A percentile compares a stretch with the other conserved stretches of the same genome.
phyloP scores from a whole-genome alignment of 768 basidiomycete species.

The Kwoniella dejecticola region DNA sequence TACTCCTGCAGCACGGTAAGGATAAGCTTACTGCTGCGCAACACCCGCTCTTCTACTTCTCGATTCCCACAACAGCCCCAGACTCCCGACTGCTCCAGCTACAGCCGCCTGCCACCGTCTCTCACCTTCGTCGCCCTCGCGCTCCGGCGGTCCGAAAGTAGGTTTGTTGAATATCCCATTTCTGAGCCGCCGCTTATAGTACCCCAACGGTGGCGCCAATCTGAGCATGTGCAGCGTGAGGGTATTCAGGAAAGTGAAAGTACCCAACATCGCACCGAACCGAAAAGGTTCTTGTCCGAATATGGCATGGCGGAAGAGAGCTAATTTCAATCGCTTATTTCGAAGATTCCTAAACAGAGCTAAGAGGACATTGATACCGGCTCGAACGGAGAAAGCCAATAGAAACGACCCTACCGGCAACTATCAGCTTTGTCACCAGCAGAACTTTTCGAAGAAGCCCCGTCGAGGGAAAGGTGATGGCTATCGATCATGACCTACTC shows the following conservation, averaged over 20 bases:
- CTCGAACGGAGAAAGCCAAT: slow-evolving; percentile 78
- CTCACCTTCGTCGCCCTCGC: slow-evolving; percentile 47
- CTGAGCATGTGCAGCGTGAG: slow-evolving; percentile 52
- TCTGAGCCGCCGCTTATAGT: slow-evolving; percentile 39
- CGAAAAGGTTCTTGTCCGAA: slow-evolving; percentile 80
- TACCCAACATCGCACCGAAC: slow-evolving; percentile 80
- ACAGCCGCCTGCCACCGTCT: slow-evolving; percentile 55
- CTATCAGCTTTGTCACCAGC: no score
- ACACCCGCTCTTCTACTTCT: slow-evolving; percentile 44
- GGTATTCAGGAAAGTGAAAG: slow-evolving; percentile 55
- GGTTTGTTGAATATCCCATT: slow-evolving; percentile 36
- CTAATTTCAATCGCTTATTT: slow-evolving; percentile 65
- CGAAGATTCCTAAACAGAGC: slow-evolving; percentile 69
- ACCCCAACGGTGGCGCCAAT: slow-evolving; percentile 49
- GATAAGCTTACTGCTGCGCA: slow-evolving; percentile 51
- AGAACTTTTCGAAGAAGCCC: no score
- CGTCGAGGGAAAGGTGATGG: not conserved
- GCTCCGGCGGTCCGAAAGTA: slow-evolving; percentile 51
- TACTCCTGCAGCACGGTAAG: not conserved
- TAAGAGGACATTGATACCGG: slow-evolving; percentile 77
- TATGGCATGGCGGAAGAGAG: slow-evolving; percentile 74
- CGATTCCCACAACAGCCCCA: slow-evolving; percentile 52
- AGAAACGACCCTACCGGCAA: slow-evolving; percentile 68
- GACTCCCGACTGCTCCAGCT: slow-evolving; percentile 53
- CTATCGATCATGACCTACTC: slow-evolving; percentile 33